phyloP scores from a whole-genome alignment of 192 early-diverging fungal species.

The Coemansia guatemalensis region DNA sequence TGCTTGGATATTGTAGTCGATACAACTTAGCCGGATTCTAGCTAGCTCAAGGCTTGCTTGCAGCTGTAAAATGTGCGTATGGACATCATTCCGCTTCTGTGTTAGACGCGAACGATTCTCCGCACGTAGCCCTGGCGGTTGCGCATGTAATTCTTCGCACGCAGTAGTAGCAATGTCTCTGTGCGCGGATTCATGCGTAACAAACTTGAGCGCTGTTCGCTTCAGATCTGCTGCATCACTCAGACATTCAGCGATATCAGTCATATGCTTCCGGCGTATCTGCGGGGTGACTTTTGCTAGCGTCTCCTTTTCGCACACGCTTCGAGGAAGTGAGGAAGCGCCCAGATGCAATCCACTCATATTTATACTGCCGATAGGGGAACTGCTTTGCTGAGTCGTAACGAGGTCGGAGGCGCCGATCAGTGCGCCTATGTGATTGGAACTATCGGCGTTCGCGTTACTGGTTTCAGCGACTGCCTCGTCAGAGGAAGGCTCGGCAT shows the following conservation, averaged over 20 bases:
- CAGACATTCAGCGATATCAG: neutral
- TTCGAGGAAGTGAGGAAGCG: neutral
- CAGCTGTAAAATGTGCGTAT: constrained; percentile 12
- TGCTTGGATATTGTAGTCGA: constrained; percentile 3
- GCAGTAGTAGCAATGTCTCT: neutral
- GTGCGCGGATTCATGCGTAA: neutral
- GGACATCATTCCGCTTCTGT: neutral
- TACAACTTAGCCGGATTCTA: constrained; percentile 13
- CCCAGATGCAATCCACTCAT: too few species aligned
- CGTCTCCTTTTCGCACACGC: too few species aligned
- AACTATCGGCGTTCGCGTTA: too few species aligned
- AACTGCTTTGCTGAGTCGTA: too few species aligned
- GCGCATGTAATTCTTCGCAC: neutral
- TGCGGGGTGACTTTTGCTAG: neutral
- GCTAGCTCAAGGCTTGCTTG: constrained; percentile 17
- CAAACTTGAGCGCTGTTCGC: constrained; percentile 1
- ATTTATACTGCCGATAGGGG: too few species aligned
- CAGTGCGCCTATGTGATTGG: too few species aligned
- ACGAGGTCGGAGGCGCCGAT: too few species aligned
- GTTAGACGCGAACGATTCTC: neutral
- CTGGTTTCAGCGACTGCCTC: too few species aligned
- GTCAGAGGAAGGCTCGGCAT: too few species aligned
- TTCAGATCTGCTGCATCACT: constrained; percentile 10
- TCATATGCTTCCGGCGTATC: neutral
- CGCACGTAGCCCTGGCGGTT: neutral